Base-by-base conservation (phyloP, 768 basidiomycete genomes). In the Calvatia gigantea region DNA sequence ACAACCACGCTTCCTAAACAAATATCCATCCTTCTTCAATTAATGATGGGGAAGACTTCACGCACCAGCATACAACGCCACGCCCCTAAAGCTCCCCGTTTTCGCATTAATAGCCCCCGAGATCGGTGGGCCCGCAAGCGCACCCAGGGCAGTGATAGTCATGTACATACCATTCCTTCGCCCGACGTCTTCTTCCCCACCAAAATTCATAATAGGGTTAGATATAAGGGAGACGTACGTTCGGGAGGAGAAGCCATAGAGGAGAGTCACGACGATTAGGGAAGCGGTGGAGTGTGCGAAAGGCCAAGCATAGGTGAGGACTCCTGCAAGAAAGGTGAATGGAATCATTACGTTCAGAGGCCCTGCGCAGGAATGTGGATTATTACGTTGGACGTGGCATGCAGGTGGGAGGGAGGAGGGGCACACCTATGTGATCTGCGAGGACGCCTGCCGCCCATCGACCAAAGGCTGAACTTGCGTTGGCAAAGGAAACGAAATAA, bases 261-360 rank as follows among this genome's bases (percentile, higher is more conserved):
- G 57, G 6, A 88, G 62, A 0, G 82, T 75, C 37, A 91, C 65
- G 6, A 69, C 79, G 3, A 88, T 73, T 28, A 85, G 71, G 0
- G 74, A 70, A 0, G 66, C 70, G 48, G 78, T 61, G 23, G 65
- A 75, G 38, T 62, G 69, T 0, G 78, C 78, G 64, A 82, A 85
- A 1, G 90, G 91, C 91, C 91, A 93, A 2, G 73, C 72, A 60
- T 83, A 84, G 0, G 89, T 89, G 39, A 86, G 62, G 31, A 83
- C 66, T 0, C 79, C 86, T 0, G 85, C 81, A 1, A 79, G 33
- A 15, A 76, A 55, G 0, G 82, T 85, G 31, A 84, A 82, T 0
- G 88, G 85, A 14, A 78, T 79, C 75, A 91, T 85, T 29, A 87
- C 71, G 58, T 86, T 91, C 60, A 90, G 73, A 0, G 81, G 67